Conservation (phyloP, 805 yeast species). For the Schwanniomyces polymorphus region DNA sequence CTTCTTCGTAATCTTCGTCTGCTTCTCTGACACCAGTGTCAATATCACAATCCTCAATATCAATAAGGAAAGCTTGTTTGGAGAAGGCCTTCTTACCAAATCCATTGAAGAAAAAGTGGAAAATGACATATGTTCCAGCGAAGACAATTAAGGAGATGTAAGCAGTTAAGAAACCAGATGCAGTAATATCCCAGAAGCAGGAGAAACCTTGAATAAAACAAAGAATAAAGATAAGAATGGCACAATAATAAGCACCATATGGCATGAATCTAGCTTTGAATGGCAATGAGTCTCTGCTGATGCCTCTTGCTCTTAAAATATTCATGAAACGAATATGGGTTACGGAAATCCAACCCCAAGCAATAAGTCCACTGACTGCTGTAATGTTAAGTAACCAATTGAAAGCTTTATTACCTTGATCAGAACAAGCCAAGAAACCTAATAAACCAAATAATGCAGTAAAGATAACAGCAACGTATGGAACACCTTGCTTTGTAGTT, state of each 20-base stretch:
- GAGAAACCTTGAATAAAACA: constrained; percentile 72
- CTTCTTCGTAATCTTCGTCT: constrained; percentile 60
- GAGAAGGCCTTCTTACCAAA: constrained; percentile 28
- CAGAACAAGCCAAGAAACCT: constrained; percentile 58
- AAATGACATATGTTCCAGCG: constrained; percentile 51
- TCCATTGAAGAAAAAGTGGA: constrained; percentile 54
- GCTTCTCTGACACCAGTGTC: constrained; percentile 65
- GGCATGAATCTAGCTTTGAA: constrained; percentile 77
- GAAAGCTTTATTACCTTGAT: constrained; percentile 58
- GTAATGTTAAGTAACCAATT: constrained; percentile 73
- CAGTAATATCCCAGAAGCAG: constrained; percentile 57
- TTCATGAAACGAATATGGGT: constrained; percentile 71
- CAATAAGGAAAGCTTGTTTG: constrained; percentile 41
- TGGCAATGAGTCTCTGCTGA: constrained; percentile 68
- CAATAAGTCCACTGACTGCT: constrained; percentile 74
- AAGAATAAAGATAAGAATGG: constrained; percentile 52
- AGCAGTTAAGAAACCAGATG: constrained; percentile 62
- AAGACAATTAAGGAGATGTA: constrained; percentile 70
- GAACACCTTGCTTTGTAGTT: constrained; percentile 61
- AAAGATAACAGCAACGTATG: constrained; percentile 53
- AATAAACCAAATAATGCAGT: constrained; percentile 64
- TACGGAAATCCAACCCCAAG: constrained; percentile 67
- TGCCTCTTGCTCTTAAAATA: constrained; percentile 60
- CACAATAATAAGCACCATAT: constrained; percentile 61
- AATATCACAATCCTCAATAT: constrained; percentile 64